Conservation (phyloP, 805 yeast species). For the Barnettozyma botsteinii region DNA sequence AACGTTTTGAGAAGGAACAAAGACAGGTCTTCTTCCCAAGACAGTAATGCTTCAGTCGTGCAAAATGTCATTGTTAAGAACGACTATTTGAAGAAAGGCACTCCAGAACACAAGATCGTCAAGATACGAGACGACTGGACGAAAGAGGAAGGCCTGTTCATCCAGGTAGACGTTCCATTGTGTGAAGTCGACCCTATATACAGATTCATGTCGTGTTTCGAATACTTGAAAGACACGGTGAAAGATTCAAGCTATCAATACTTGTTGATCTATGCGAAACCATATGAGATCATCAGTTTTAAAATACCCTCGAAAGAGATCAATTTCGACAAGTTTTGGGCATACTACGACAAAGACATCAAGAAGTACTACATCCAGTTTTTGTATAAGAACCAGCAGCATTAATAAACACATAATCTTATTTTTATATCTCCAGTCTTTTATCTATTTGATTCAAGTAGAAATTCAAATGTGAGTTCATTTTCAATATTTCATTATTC, state of each 20-base stretch:
- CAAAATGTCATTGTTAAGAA: conserved; percentile 13
- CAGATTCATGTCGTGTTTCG: conserved; percentile 74
- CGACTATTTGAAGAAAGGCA: conserved; percentile 20
- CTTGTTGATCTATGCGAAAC: conserved; percentile 79
- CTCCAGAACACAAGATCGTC: conserved; percentile 63
- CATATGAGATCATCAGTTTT: conserved; percentile 76
- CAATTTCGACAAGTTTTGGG: conserved; percentile 44
- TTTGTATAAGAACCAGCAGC: conserved; percentile 3
- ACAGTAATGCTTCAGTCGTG: no score
- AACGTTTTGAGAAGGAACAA: conserved; percentile 54
- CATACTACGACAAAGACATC: conserved; percentile 68
- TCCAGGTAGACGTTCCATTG: conserved; percentile 53
- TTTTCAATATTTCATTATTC: conserved; percentile 24
- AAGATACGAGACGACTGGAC: conserved; percentile 62
- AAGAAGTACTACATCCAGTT: conserved; percentile 63
- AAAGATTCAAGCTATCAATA: conserved; percentile 52
- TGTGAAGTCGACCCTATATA: conserved; percentile 52
- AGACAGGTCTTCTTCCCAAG: no score
- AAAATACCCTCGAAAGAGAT: conserved; percentile 62
- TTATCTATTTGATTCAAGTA: conserved; percentile 5
- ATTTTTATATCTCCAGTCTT: conserved; percentile 1
- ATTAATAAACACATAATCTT: no score
- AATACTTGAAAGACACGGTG: conserved; percentile 49
- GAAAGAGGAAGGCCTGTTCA: conserved; percentile 55
- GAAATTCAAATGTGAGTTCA: conserved; percentile 20